Evolutionary conservation across 2,329 filamentous ascomycete genomes (phyloP).

Genomic region (Colletotrichum sojae): DNA sequence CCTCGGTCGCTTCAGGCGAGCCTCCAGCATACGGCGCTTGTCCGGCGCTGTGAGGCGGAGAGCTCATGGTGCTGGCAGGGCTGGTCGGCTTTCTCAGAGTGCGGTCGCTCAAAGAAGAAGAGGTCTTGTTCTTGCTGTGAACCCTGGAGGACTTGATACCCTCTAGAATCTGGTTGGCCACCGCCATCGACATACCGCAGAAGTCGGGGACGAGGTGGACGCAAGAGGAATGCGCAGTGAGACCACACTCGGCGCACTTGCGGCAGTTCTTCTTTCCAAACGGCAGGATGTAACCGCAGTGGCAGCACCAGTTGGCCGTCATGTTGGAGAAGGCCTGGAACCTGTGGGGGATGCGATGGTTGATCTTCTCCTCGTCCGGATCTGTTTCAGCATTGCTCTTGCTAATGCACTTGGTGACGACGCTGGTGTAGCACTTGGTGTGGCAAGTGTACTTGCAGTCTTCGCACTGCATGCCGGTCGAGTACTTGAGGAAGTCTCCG

Average conservation of each 20-base stretch:
- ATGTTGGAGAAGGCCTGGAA: slow-evolving; percentile 98
- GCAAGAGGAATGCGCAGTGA: slow-evolving; percentile 92
- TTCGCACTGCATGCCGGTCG: slow-evolving; percentile 98
- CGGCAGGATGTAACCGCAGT: slow-evolving; percentile 95
- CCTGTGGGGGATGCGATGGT: slow-evolving; percentile 97
- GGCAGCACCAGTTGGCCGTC: slow-evolving; percentile 99
- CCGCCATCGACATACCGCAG: slow-evolving; percentile 99
- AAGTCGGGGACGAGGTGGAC: slow-evolving; percentile 98
- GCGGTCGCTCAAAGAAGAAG: slow-evolving; percentile 71
- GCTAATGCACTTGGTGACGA: slow-evolving; percentile 99
- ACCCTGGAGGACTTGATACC: slow-evolving; percentile 87
- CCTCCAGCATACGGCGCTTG: slow-evolving; percentile 46
- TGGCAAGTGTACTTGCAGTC: slow-evolving; percentile 99
- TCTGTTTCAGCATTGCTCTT: slow-evolving; percentile 99
- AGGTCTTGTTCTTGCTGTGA: slow-evolving; percentile 70
- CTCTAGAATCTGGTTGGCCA: slow-evolving; percentile 92
- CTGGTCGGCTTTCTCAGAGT: slow-evolving; percentile 74
- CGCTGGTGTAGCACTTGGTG: slow-evolving; percentile 95
- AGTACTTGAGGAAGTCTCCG: slow-evolving; percentile 98
- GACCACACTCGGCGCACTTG: slow-evolving; percentile 92
- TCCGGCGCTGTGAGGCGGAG: slow-evolving; percentile 42
- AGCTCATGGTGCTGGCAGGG: slow-evolving; percentile 55
- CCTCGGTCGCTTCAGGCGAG: slow-evolving; percentile 69
- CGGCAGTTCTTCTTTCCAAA: slow-evolving; percentile 96
- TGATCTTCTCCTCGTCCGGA: slow-evolving; percentile 99